phyloP scores from a whole-genome alignment of 768 basidiomycete genomes.

The Mycena maculata region DNA sequence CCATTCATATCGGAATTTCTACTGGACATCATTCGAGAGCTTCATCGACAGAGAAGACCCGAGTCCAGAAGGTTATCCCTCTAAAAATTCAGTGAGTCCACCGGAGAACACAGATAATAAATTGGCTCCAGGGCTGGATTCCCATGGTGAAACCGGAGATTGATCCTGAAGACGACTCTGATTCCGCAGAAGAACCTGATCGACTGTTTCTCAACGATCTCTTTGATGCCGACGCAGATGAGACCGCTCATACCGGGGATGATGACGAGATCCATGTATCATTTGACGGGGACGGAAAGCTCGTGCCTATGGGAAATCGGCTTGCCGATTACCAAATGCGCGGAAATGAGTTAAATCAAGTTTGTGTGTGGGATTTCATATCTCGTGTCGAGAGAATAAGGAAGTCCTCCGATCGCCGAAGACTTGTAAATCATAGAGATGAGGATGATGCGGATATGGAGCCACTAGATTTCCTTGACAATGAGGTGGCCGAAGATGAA shows the following conservation, averaged over 20 bases:
- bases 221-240: not conserved
- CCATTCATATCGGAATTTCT: constrained; percentile 38
- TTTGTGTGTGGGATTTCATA: constrained; percentile 46
- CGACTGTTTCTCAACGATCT: not conserved
- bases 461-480: too few relatives aligned
- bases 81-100: not conserved
- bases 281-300: not conserved
- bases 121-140: not conserved
- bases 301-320: constrained; percentile 32
- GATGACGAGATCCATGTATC: too few relatives aligned
- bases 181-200: not conserved
- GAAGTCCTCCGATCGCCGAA: too few relatives aligned
- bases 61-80: not conserved
- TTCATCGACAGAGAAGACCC: too few relatives aligned
- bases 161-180: not conserved
- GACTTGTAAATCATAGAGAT: too few relatives aligned
- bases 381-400: constrained; percentile 39
- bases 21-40: not conserved
- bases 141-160: constrained; percentile 2
- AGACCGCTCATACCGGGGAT: not conserved
- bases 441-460: not conserved
- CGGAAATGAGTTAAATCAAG: constrained; percentile 26
- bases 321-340: constrained; percentile 42
- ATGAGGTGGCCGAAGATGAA: too few relatives aligned
- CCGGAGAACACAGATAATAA: not conserved